phyloP scores from a whole-genome alignment of 305 asterid species.

The Caryopteris hybrid region DNA sequence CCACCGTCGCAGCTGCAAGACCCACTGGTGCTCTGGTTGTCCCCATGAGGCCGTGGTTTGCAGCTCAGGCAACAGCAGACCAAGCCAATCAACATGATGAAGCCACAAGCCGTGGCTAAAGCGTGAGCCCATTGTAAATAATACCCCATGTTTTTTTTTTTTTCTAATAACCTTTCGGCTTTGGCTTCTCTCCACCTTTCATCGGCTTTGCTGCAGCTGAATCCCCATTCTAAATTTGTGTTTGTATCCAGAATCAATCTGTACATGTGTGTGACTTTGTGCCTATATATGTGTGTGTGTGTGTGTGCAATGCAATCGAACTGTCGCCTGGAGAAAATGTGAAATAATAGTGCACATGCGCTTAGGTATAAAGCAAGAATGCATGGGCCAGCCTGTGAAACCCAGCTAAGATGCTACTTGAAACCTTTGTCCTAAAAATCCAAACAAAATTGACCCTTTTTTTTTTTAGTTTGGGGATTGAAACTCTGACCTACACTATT shows the following conservation, averaged over 20 bases:
- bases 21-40: conserved; percentile 18
- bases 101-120: conserved; percentile 33
- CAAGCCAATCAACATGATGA: conserved; percentile 44
- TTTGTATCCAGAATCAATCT: not conserved
- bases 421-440: not conserved
- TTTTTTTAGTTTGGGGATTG: too few relatives aligned
- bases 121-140: conserved; percentile 39
- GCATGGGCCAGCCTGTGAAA: conserved; percentile 33
- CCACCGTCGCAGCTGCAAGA: conserved; percentile 35
- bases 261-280: not conserved
- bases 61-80: conserved; percentile 42
- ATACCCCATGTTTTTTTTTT: conserved; percentile 24
- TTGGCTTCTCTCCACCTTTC: not conserved
- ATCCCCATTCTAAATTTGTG: not conserved
- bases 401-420: not conserved
- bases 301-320: not conserved
- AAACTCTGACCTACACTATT: too few relatives aligned
- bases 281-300: not conserved
- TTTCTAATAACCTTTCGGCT: not conserved
- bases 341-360: conserved; percentile 24
- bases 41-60: conserved; percentile 35
- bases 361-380: conserved; percentile 20
- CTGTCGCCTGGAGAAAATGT: conserved; percentile 5
- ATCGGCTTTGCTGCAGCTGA: not conserved
- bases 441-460: too few relatives aligned